Conservation (phyloP, 345 rosid genomes). For the Diplotaxis tenuifolia region DNA sequence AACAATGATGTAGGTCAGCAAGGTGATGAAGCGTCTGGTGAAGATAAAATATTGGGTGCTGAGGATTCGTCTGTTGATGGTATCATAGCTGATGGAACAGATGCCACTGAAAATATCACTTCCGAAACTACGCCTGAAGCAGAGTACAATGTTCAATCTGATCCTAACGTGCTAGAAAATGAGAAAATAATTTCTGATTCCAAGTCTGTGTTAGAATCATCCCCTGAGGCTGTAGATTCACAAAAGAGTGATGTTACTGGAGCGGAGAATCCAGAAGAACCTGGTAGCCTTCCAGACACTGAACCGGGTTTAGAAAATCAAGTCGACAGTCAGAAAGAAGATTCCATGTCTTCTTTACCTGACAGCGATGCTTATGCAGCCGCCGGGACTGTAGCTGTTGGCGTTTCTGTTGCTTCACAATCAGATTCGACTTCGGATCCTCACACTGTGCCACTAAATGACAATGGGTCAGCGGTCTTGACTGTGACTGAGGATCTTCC, state of each 20-base stretch:
- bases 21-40: conserved; percentile 40
- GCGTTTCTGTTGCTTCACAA: conserved; percentile 41
- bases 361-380: conserved; percentile 24
- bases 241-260: conserved; percentile 35
- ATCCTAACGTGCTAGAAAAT: conserved; percentile 23
- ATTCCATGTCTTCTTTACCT: conserved; percentile 36
- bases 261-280: conserved; percentile 36
- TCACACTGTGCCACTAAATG: conserved; percentile 34
- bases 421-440: conserved; percentile 40
- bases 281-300: conserved; percentile 30
- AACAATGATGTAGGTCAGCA: conserved; percentile 35
- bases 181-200: conserved; percentile 33
- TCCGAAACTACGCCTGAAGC: conserved; percentile 40
- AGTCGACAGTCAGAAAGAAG: conserved; percentile 30
- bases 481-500: conserved; percentile 40
- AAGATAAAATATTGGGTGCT: conserved; percentile 34
- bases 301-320: conserved; percentile 38
- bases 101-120: conserved; percentile 30
- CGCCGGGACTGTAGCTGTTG: conserved; percentile 32
- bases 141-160: conserved; percentile 34
- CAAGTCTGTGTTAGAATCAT: conserved; percentile 31
- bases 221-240: conserved; percentile 40
- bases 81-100: conserved; percentile 32
- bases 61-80: conserved; percentile 29
- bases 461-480: conserved; percentile 24